Percentiles rank a stretch among this genome's conserved stretches.
These are phyloP conservation scores for Rhododendron molle DNA, from an alignment of 148 eudicot species.

Conservation along the genomic window DNA sequence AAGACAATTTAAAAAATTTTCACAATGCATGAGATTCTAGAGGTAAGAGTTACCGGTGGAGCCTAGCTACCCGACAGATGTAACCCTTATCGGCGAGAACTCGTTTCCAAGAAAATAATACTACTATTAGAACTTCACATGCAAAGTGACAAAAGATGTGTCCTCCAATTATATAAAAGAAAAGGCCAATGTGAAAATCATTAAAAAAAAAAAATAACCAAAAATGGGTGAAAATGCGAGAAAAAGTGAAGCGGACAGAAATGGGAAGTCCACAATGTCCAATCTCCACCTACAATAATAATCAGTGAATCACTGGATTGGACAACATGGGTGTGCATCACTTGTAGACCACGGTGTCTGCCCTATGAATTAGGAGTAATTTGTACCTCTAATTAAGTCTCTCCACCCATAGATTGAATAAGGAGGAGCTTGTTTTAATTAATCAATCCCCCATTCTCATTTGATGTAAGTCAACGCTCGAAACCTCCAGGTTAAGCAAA, in stretches of 20 bases:
- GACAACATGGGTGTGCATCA: conserved; percentile 9
- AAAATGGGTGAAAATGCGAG: background rate
- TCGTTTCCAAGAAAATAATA: too few relatives aligned
- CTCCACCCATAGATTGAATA: background rate
- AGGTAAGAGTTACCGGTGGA: too few relatives aligned
- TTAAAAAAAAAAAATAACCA: background rate
- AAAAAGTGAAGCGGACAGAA: background rate
- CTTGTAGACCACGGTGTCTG: conserved; percentile 7
- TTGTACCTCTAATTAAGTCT: background rate
- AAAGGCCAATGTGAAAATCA: background rate
- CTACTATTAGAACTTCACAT: background rate
- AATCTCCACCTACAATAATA: background rate
- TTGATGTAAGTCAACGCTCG: conserved; percentile 10
- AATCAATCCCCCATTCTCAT: background rate
- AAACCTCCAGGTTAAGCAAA: background rate
- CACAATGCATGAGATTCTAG: too few relatives aligned
- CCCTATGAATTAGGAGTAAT: background rate
- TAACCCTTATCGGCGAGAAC: background rate
- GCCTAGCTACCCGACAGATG: too few relatives aligned
- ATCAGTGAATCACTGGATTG: background rate
- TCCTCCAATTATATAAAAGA: background rate
- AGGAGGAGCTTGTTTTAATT: background rate
- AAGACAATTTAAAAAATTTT: too few relatives aligned
- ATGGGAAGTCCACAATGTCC: background rate
- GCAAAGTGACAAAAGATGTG: background rate